Evolutionary conservation across 306 rosid genomes (phyloP), one percentile per base, ranked within the genome.

Genomic region (Abrus pulchellus): DNA sequence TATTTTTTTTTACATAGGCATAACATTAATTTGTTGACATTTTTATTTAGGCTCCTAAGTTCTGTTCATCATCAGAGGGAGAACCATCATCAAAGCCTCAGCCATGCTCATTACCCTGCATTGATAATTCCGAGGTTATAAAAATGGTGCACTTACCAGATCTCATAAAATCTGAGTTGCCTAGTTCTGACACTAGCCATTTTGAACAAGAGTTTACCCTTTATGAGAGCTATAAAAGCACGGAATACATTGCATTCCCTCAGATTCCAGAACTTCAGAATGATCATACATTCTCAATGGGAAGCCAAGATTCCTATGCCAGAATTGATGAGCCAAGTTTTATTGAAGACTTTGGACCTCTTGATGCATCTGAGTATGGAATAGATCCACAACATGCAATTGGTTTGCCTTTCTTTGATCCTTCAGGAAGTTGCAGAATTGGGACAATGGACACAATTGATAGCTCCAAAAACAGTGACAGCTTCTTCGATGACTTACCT

Each of bases 401-500:
- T n/a, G 87, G 76, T 27, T 75, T 80, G 5, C 88, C 87, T 48
- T 79, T 86, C 52, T 84, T 83, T 12, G 92, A 87, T 14, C 86
- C 87, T 40, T 61, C 87, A 1, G 89, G 65, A 74, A 71, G 88
- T 71, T 80, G 83, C 74, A 76, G 83, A 57, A 73, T 74, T 44
- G 87, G 72, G 68, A 87, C 66, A 9, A 59, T 57, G 83, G 87
- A 79, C 29, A 60, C 64, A 28, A 54, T 80, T 32, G 84, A 62
- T 9, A 48, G 12, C 52, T 75, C 82, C 10, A 68, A 71, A 20
- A 82, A 72, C 74, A 78, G 83, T 0, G 89, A 87, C 14, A 72
- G 78, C 76, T 82, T 90, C 83, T 94, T 94, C 7, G 92, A 88
- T 65, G 98, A 94, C 87, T 90, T 92, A 60, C 98, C 97, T 0